A percentile compares a stretch with the other conserved stretches of the same genome.
Conservation (phyloP, 305 asterid genomes). For the Fraxinus platypoda region DNA sequence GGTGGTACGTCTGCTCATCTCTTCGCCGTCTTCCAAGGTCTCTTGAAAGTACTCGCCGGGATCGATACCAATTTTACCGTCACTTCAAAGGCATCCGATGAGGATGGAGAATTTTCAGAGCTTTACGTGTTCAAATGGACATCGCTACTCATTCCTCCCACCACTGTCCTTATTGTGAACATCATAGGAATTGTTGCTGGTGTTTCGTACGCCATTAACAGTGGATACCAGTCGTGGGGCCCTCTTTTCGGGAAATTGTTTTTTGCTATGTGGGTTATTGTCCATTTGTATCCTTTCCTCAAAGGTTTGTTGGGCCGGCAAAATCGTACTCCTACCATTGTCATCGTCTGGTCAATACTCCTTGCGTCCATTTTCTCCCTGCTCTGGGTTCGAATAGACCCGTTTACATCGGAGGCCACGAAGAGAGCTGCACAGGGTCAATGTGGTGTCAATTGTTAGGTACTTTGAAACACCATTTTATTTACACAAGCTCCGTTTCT, state of each 20-base stretch:
- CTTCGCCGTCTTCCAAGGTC: conserved; percentile 72
- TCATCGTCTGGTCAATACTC: conserved; percentile 63
- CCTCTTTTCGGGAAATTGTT: conserved; percentile 58
- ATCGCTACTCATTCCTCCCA: conserved; percentile 63
- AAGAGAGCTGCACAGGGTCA: conserved; percentile 45
- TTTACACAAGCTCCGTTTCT: not conserved
- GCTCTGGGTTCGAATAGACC: conserved; percentile 65
- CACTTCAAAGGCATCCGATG: conserved; percentile 61
- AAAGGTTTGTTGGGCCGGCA: conserved; percentile 57
- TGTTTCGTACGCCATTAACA: conserved; percentile 57
- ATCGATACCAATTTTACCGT: conserved; percentile 66
- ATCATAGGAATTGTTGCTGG: conserved; percentile 65
- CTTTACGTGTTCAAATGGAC: conserved; percentile 72
- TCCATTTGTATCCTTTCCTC: conserved; percentile 64
- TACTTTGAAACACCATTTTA: not conserved
- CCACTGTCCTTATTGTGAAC: conserved; percentile 58
- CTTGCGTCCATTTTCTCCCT: conserved; percentile 65
- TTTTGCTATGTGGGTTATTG: conserved; percentile 62
- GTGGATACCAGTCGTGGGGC: conserved; percentile 71
- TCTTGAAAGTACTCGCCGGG: conserved; percentile 61
- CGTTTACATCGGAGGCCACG: conserved; percentile 46
- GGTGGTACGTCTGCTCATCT: conserved; percentile 72
- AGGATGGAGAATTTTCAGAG: conserved; percentile 59
- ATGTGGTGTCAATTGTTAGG: conserved; percentile 58
- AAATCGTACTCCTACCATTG: conserved; percentile 67